A percentile compares a stretch with the other conserved stretches of the same genome.
phyloP scores from a whole-genome alignment of 345 rosid genomes.

The Brassica incana region DNA sequence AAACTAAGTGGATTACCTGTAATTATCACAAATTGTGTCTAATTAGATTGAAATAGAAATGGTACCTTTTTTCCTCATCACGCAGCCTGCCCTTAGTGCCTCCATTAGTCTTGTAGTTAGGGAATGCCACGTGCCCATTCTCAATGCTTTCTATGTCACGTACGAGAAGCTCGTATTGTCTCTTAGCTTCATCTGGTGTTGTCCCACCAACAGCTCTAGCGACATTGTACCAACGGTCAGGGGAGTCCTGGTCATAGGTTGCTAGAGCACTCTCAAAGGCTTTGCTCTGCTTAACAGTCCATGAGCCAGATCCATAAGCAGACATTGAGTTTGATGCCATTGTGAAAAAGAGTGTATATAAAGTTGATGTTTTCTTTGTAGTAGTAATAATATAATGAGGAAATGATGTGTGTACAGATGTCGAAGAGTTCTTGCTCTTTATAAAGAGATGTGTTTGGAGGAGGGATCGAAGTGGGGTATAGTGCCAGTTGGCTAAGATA shows the following conservation, averaged over 20 bases:
- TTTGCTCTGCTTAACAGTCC: slow-evolving; percentile 88
- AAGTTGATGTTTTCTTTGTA: neutral
- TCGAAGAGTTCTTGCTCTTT: slow-evolving; percentile 52
- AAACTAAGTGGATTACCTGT: slow-evolving; percentile 12
- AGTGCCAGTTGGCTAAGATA: slow-evolving; percentile 50
- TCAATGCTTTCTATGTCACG: slow-evolving; percentile 75
- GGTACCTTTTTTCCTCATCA: slow-evolving; percentile 47
- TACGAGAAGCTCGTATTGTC: slow-evolving; percentile 73
- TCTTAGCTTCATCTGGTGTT: slow-evolving; percentile 81
- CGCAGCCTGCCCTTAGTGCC: slow-evolving; percentile 38
- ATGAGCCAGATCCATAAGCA: slow-evolving; percentile 57
- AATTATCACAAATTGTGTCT: neutral
- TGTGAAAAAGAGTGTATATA: neutral
- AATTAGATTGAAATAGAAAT: neutral
- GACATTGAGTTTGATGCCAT: slow-evolving; percentile 70
- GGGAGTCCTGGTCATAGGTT: slow-evolving; percentile 87
- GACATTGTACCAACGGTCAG: slow-evolving; percentile 93
- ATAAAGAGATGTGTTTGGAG: slow-evolving; percentile 42
- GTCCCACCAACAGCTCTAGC: slow-evolving; percentile 86
- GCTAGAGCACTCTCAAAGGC: slow-evolving; percentile 92
- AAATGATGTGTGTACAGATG: slow-evolving; percentile 50
- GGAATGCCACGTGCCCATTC: slow-evolving; percentile 75
- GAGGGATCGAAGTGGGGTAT: slow-evolving; percentile 25
- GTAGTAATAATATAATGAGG: neutral
- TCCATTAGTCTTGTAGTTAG: slow-evolving; percentile 61